phyloP scores from a whole-genome alignment of 2,329 filamentous ascomycete species.

The Colletotrichum nymphaeae region DNA sequence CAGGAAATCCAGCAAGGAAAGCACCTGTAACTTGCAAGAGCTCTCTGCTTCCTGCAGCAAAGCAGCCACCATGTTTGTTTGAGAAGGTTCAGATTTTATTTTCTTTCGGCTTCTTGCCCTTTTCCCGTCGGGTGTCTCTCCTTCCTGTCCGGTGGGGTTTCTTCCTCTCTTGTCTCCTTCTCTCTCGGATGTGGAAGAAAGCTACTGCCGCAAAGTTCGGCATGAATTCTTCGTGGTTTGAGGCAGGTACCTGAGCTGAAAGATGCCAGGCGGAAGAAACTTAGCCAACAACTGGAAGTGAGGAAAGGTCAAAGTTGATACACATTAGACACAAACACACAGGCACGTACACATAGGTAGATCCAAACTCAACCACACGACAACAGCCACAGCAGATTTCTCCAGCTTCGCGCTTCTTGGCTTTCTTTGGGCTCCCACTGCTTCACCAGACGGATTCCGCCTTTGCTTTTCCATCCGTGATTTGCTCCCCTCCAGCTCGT shows the following conservation, averaged over 20 bases:
- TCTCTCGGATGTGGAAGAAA: neutral
- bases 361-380: neutral
- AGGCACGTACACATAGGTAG: neutral
- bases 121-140: neutral
- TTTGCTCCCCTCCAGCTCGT: neutral
- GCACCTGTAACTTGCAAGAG: neutral
- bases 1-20: neutral
- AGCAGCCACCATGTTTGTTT: slow-evolving; percentile 11
- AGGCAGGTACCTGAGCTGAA: neutral
- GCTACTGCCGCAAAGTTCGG: neutral
- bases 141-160: neutral
- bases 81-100: neutral
- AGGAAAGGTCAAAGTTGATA: neutral
- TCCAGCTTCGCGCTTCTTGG: neutral
- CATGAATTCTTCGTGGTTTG: neutral
- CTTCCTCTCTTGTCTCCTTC: neutral
- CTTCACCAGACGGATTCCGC: neutral
- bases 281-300: neutral
- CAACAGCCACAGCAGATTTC: neutral
- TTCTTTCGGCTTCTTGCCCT: neutral
- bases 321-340: neutral
- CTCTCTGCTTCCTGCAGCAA: slow-evolving; percentile 8
- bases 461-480: neutral
- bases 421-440: neutral
- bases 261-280: neutral